These are phyloP conservation scores for Kluyveromyces wickerhamii DNA, from an alignment of 805 yeast genomes.

Conservation along the genomic window DNA sequence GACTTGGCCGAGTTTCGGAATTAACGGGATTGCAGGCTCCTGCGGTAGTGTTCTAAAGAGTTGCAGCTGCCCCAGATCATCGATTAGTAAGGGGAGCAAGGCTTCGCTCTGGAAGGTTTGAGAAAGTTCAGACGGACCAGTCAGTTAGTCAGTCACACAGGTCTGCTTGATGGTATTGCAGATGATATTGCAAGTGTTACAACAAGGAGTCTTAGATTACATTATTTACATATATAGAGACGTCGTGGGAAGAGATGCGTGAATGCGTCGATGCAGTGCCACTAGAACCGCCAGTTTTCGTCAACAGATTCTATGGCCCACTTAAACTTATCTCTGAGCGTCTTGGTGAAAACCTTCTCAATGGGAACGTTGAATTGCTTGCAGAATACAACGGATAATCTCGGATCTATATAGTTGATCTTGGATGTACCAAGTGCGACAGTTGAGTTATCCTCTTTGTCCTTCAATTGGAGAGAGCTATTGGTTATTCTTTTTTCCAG, in stretches of 20 bases:
- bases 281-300: slow-evolving; percentile 74
- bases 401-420: slow-evolving; percentile 91
- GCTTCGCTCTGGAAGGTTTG: too few species aligned
- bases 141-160: too few species aligned
- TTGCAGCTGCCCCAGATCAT: too few species aligned
- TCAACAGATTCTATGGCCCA: slow-evolving; percentile 95
- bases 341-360: slow-evolving; percentile 85
- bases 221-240: slow-evolving; percentile 1
- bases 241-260: too few species aligned
- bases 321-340: slow-evolving; percentile 82
- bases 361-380: slow-evolving; percentile 83
- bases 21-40: too few species aligned
- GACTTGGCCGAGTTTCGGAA: too few species aligned
- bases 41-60: too few species aligned
- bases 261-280: too few species aligned
- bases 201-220: background rate
- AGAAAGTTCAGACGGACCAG: too few species aligned
- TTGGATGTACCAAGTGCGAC: slow-evolving; percentile 91
- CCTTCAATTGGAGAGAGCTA: slow-evolving; percentile 69
- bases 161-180: too few species aligned
- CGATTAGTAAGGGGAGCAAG: too few species aligned
- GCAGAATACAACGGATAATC: slow-evolving; percentile 81
- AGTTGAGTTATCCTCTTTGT: slow-evolving; percentile 88
- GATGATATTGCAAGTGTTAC: too few species aligned
- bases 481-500: slow-evolving; percentile 63